Evolutionary conservation across 2,329 filamentous ascomycete species (phyloP).

Genomic region (Fusarium dlaminii): DNA sequence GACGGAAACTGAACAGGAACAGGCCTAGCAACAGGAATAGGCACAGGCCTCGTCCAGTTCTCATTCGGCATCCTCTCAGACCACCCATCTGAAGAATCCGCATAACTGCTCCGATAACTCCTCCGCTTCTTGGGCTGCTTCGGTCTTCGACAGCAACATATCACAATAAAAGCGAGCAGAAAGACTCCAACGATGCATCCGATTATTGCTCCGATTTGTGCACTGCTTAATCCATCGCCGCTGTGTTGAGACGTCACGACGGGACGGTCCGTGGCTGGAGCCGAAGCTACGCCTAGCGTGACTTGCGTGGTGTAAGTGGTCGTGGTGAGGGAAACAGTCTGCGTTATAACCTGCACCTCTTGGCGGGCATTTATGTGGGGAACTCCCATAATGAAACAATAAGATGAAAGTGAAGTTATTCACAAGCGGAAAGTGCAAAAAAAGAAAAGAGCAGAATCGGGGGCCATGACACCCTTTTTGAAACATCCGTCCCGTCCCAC

Average conservation of each 20-base stretch:
- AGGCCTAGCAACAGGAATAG: slow-evolving; percentile 1
- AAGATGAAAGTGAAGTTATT: slow-evolving; percentile 25
- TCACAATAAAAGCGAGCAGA: slow-evolving; percentile 46
- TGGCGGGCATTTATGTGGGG: slow-evolving; percentile 38
- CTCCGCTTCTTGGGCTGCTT: neutral
- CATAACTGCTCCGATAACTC: slow-evolving; percentile 24
- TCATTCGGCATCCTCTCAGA: slow-evolving; percentile 9
- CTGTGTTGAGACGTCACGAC: slow-evolving; percentile 24
- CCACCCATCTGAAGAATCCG: slow-evolving; percentile 22
- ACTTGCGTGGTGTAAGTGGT: slow-evolving; percentile 52
- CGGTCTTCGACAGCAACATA: slow-evolving; percentile 45
- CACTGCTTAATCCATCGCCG: slow-evolving; percentile 44
- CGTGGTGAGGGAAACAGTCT: slow-evolving; percentile 47
- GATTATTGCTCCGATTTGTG: slow-evolving; percentile 54
- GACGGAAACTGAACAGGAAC: slow-evolving; percentile 25
- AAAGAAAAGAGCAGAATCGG: neutral
- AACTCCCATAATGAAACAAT: slow-evolving; percentile 10
- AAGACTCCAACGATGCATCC: slow-evolving; percentile 52
- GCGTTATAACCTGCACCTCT: slow-evolving; percentile 47
- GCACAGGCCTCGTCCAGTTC: slow-evolving; percentile 19
- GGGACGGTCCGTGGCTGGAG: slow-evolving; percentile 20
- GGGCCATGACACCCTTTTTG: slow-evolving; percentile 31
- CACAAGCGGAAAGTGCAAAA: slow-evolving; percentile 28
- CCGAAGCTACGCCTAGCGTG: slow-evolving; percentile 41
- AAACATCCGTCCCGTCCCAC: slow-evolving; percentile 21